Base-by-base conservation (phyloP, 805 yeast genomes). In the Pichia exigua region DNA sequence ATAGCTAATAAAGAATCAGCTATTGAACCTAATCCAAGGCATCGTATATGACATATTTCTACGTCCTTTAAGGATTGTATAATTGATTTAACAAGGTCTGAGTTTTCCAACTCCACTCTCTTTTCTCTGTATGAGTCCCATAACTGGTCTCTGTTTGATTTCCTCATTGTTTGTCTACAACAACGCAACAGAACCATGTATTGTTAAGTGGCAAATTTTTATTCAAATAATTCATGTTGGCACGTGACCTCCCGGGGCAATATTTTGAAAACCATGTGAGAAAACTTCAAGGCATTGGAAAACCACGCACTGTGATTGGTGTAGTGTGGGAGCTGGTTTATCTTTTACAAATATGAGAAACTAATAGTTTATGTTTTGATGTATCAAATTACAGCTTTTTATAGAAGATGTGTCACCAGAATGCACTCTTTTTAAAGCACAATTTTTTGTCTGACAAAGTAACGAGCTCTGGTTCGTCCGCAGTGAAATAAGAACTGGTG, bases 21-120 rank as follows among this genome's bases (percentile, higher is more conserved):
- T 3, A 64, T 57, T 3, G 65, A 57, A 0, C 72, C 72, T 12
- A 68, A 48, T 1, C 68, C 71, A 6, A 67, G 47, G 49, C 72
- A 68, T 30, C 67, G 53, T 21, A 64, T 32, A n/a, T 44, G 12
- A 42, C 44, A 51, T 56, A 59, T 41, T 17, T 22, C 17, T 32
- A 28, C 3, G 21, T 39, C 24, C 7, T 10, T 27, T 9, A 46
- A 7, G 2, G 39, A 13, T 4, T 21, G 15, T 6, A 46, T 1
- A 12, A 47, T n/a, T 2, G 35, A n/a, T 4, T 43, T 27, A 11
- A 22, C n/a, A 3, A 47, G 2, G 5, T 41, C 22, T 17, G 45
- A 42, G 1, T 15, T 32, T 10, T 24, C 18, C 12, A 49, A 28
- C n/a, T n/a, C 42, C 10, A 3, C 28, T 41, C 21, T 40, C 15